A percentile compares a stretch with the other conserved stretches of the same genome.
These are phyloP conservation scores for Ceratocystis cubensis DNA, from an alignment of 2,329 filamentous ascomycete species.

Conservation along the genomic window DNA sequence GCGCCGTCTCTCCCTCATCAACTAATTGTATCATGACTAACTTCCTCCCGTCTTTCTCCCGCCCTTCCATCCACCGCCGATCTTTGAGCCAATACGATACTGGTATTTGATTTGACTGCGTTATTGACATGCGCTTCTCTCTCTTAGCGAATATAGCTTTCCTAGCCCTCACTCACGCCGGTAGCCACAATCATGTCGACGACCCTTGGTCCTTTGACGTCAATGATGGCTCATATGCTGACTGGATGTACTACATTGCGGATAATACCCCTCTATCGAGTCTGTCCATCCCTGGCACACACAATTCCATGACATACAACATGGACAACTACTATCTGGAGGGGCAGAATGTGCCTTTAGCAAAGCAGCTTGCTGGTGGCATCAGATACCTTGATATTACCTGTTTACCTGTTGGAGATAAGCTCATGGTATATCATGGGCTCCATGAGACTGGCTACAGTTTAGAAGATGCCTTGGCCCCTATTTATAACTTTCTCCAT, in stretches of 20 bases:
- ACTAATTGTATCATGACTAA: no score
- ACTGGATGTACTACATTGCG: not conserved
- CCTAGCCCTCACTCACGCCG: not conserved
- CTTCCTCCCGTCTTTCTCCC: no score
- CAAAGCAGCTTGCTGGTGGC: not conserved
- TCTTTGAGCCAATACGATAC: no score
- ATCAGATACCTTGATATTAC: not conserved
- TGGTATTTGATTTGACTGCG: no score
- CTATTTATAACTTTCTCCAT: not conserved
- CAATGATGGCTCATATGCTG: not conserved
- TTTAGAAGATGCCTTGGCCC: not conserved
- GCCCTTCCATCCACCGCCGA: no score
- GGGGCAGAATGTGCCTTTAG: not conserved
- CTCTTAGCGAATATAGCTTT: not conserved
- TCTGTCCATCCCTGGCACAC: not conserved
- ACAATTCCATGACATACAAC: not conserved
- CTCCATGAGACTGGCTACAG: not conserved
- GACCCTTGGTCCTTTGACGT: not conserved
- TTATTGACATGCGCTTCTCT: not conserved
- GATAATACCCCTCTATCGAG: not conserved
- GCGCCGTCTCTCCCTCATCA: no score
- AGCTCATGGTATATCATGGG: not conserved
- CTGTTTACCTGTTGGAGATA: not conserved
- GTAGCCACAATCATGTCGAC: not conserved
- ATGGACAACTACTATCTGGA: not conserved